Base-by-base conservation (phyloP, 2,329 filamentous ascomycete species). In the Aureobasidium pullulans region DNA sequence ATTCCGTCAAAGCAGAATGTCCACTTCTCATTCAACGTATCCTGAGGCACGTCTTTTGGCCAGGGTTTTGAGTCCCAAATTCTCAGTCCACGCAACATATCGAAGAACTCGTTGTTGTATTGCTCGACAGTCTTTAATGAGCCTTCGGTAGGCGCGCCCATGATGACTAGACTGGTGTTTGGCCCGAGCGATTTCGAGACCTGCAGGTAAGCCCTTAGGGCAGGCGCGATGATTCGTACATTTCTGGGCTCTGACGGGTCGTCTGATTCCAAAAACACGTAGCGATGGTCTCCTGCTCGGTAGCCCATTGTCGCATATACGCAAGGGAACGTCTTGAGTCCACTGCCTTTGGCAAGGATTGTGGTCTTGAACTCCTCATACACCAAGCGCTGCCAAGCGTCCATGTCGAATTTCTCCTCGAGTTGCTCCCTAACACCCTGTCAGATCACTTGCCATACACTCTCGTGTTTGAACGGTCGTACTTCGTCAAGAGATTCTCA, bases 291-390 rank as follows among this genome's bases (percentile, higher is more conserved):
- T n/a, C 63, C 63, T 9, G 57, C 53, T 16, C 61, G 60, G 50
- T 62, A 64, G 6, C 63, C 63, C 62, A 62, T 62, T 8, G 63
- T 64, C 23, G 63, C 63, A 40, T 64, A 64, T 3, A 64, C 59
- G 42, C 63, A 64, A 15, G 63, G 63, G 34, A 64, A 64, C 6
- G 63, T 64, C 39, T 62, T 63, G 46, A 64, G 58, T 8, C 63
- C 63, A 16, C 43, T 61, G 6, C 58, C 63, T 32, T 64, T 64
- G 9, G 63, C 63, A 13, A 64, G 59, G 13, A 64, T 63, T n/a
- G 63, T 63, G 13, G 62, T 61, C 44, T 62, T 63, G 63, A 64
- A 64, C 16, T 64, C 63, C 43, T 64, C 63, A 10, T 63, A 64
- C 13, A 60, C 63, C 37, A 62, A 28, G 19, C 63, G 57, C 39